Evolutionary conservation across 495 filamentous ascomycete genomes (phyloP).

Genomic region (Physcia stellaris): DNA sequence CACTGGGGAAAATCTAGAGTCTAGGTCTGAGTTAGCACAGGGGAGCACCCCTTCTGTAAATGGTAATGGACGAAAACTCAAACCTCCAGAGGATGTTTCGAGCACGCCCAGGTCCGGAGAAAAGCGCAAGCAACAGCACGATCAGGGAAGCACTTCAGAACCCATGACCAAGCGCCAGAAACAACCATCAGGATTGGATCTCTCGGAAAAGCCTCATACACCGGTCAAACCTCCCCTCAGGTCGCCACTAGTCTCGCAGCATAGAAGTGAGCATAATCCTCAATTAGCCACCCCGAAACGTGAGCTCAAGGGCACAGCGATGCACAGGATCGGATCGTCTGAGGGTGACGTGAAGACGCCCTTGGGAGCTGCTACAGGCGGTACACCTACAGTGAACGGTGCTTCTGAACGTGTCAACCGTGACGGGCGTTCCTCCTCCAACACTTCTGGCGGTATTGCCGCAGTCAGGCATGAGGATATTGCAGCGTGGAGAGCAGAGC

Average conservation of each 20-base stretch:
- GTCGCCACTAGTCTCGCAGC: slow-evolving; percentile 1
- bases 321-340: slow-evolving; percentile 17
- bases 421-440: background rate
- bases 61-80: no score
- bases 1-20: no score
- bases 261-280: background rate
- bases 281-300: slow-evolving; percentile 2
- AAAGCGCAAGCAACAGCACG: background rate
- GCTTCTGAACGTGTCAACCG: slow-evolving; percentile 14
- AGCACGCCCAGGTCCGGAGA: no score
- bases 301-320: slow-evolving; percentile 11
- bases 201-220: slow-evolving; percentile 1
- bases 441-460: background rate
- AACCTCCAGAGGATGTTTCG: no score
- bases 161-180: slow-evolving; percentile 4
- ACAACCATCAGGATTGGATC: background rate
- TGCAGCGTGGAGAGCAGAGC: slow-evolving; percentile 32
- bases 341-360: slow-evolving; percentile 22
- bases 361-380: slow-evolving; percentile 9
- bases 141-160: background rate
- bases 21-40: no score
- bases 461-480: slow-evolving; percentile 22
- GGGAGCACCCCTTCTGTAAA: no score
- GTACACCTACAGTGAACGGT: slow-evolving; percentile 16
- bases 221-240: background rate